Evolutionary conservation across 2,329 filamentous ascomycete genomes (phyloP), one percentile per base, ranked within the genome.

Genomic region (Dryadomyces sulphureus): DNA sequence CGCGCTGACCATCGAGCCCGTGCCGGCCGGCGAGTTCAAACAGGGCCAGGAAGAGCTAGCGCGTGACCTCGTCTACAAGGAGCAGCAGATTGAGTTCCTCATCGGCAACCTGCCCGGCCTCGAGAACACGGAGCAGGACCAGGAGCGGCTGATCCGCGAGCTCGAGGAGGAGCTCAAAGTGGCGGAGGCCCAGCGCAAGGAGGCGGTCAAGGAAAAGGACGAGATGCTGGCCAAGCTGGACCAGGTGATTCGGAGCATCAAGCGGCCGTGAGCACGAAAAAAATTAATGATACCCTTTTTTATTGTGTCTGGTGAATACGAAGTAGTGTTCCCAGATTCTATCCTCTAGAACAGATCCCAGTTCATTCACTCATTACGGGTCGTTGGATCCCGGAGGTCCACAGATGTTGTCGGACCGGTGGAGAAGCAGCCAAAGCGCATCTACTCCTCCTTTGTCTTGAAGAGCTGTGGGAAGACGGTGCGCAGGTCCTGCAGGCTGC

Each of bases 381-480:
- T n/a, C n/a, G n/a, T n/a, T n/a, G n/a, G n/a, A n/a, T n/a, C n/a
- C n/a, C n/a, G n/a, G n/a, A n/a, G n/a, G n/a, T n/a, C n/a, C n/a
- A n/a, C n/a, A n/a, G n/a, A 22, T 20, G 7, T 16, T 35, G 11
- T 36, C n/a, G n/a, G n/a, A n/a, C n/a, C n/a, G n/a, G n/a, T n/a
- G n/a, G n/a, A n/a, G n/a, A n/a, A n/a, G n/a, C n/a, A 35, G 14
- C 36, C 19, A 12, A 9, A 22, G 11, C 11, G 20, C 17, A 3
- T 34, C 12, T 34, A 38, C 12, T 34, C 22, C 4, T 30, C 22
- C 16, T 42, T n/a, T 41, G 42, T 36, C 61, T 84, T 92, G 70
- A 98, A 95, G 51, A 94, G 77, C 48, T 93, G 79, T 0, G 92
- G 88, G 54, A 90, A 96, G 11, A 84, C 62, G 0, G 65, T 65